Evolutionary conservation across 345 rosid species (phyloP), one percentile per base, ranked within the genome.

Genomic region (Moringa oleifera): DNA sequence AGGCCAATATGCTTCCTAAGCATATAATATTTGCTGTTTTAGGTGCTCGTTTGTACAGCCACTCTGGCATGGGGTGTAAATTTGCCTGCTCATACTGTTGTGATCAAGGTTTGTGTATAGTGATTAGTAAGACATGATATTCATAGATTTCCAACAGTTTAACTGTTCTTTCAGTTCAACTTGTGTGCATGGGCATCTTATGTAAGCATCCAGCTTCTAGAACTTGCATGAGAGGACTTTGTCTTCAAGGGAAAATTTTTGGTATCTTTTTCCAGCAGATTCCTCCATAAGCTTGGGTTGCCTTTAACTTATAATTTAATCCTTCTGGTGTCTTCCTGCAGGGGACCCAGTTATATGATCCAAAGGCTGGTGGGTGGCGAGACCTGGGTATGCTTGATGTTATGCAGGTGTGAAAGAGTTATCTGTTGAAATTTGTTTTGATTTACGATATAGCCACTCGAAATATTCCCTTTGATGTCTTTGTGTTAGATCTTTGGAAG

Each of bases 41-140:
- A 93, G 98, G 94, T 90, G 63, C 94, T 93, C 67, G 94, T 93
- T 77, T 93, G 98, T 79, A 93, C 98, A 46, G 97, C 98, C 76
- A 93, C 98, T 73, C 79, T 93, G 77, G 97, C 98, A 10, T 93
- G 98, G 98, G 98, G 98, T 68, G 98, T 93, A 53, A 93, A 93
- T 81, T 77, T 93, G 57, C 98, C 98, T 41, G 98, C 98, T 59
- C 98, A 93, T 63, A 93, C 97, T 55, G 97, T 93, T 73, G 97
- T 93, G 59, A 93, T 93, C 67, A 93, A 90, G 98, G 98, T 93
- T 71, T 62, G 83, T 60, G 53, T 53, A 21, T 11, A 41, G 37
- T 33, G 37, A 33, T 33, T 7, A 1, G 17, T 41, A 1, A 41
- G 1, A 7, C 13, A 41, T 41, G 8, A 4, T 41, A 41, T 11